Conservation (phyloP, 2,329 filamentous ascomycete genomes). For the Hypocreales sp. region DNA sequence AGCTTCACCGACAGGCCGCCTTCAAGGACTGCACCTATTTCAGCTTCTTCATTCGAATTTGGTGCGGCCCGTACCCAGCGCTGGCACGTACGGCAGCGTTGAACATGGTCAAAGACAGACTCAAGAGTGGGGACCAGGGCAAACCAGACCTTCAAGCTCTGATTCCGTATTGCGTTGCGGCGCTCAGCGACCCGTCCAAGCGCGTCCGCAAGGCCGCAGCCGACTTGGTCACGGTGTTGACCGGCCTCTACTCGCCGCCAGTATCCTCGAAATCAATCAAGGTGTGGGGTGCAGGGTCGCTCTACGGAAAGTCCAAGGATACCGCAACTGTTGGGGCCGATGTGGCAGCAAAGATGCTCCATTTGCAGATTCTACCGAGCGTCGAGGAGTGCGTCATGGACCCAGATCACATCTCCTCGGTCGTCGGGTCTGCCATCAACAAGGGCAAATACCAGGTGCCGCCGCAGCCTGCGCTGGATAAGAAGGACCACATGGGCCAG, state of each 20-base stretch:
- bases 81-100: slow-evolving; percentile 55
- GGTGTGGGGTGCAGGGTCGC: slow-evolving; percentile 42
- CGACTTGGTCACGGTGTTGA: slow-evolving; percentile 44
- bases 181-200: slow-evolving; percentile 60
- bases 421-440: slow-evolving; percentile 31
- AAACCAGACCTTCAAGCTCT: slow-evolving; percentile 59
- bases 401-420: slow-evolving; percentile 48
- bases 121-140: slow-evolving; percentile 33
- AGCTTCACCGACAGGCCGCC: slow-evolving; percentile 38
- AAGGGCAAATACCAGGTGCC: slow-evolving; percentile 22
- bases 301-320: slow-evolving; percentile 43
- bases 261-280: slow-evolving; percentile 21
- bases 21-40: slow-evolving; percentile 50
- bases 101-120: slow-evolving; percentile 40
- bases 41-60: slow-evolving; percentile 61
- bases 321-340: slow-evolving; percentile 41
- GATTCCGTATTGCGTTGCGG: slow-evolving; percentile 65
- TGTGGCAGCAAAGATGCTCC: slow-evolving; percentile 44
- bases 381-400: slow-evolving; percentile 83
- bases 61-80: slow-evolving; percentile 56
- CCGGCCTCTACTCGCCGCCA: slow-evolving; percentile 26
- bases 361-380: slow-evolving; percentile 52
- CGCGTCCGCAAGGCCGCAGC: slow-evolving; percentile 64
- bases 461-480: slow-evolving; percentile 25
- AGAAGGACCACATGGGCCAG: slow-evolving; percentile 40